These are phyloP conservation scores for Craterostigma plantagineum DNA, from an alignment of 257 asterid genomes.

Conservation along the genomic window DNA sequence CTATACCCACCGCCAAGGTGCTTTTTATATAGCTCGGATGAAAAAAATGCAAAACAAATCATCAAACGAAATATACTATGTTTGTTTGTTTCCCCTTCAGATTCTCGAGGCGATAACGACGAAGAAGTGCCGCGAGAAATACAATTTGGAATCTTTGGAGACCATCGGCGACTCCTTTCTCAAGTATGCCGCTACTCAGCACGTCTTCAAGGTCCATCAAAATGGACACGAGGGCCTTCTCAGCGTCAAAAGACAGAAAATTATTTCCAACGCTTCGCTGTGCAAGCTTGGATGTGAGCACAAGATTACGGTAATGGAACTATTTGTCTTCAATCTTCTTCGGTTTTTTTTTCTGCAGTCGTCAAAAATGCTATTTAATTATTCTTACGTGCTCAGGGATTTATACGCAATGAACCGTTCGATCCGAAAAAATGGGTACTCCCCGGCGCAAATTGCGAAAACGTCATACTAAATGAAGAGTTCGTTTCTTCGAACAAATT, in stretches of 20 bases:
- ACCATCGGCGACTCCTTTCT: constrained; percentile 80
- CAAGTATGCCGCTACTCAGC: constrained; percentile 52
- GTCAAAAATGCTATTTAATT: no score
- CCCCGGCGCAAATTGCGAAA: constrained; percentile 31
- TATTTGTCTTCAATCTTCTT: no score
- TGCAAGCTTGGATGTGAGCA: constrained; percentile 59
- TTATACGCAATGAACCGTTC: constrained; percentile 53
- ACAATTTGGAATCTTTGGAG: constrained; percentile 75
- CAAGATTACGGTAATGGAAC: constrained; percentile 47
- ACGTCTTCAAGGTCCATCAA: constrained; percentile 38
- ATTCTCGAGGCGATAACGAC: constrained; percentile 83
- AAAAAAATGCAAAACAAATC: no score
- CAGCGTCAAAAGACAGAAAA: constrained; percentile 24
- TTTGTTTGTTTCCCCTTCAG: no score
- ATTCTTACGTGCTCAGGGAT: constrained; percentile 35
- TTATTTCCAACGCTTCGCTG: constrained; percentile 39
- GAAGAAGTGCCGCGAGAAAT: constrained; percentile 45
- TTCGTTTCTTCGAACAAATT: constrained; percentile 16
- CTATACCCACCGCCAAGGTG: constrained; percentile 32
- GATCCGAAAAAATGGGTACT: constrained; percentile 54
- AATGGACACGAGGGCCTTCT: constrained; percentile 65
- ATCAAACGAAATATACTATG: no score
- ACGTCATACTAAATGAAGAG: constrained; percentile 17
- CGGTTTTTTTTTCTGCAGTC: no score
- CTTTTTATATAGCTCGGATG: constrained; percentile 3